Base-by-base conservation (phyloP, 192 early-diverging fungal species). In the Podila clonocystis region DNA sequence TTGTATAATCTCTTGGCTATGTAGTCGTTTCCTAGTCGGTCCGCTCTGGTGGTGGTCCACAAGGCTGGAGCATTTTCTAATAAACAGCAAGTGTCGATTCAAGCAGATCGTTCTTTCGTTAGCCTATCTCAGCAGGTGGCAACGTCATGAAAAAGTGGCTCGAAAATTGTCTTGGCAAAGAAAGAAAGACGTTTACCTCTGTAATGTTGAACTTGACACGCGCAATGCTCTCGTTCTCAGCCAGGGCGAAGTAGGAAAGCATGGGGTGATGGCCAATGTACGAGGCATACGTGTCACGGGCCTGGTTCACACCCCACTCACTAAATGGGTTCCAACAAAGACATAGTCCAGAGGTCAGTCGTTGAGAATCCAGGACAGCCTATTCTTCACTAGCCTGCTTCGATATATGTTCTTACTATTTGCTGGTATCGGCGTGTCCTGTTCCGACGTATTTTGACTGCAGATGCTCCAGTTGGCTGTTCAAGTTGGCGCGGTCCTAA, bases 391-490 rank as follows among this genome's bases (percentile, higher is more conserved):
- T 45, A 6, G 11, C 41, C 3, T 4, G 41, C 13, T 45, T 36
- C 12, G 41, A 45, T 15, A 45, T 45, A 45, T 45, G 17, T 45
- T 45, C 84, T 88, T 91, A 95, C 95, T 88, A 91, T 87, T 94
- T 95, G 62, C 89, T 93, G 48, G 95, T 97, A 68, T 97, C 95
- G 24, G 95, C 94, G 72, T 97, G 93, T 65, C 95, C 95, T 22
- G 95, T 97, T 63, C 95, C 95, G 26, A 95, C 92, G 68, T 95
- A 92, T 84, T 94, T 94, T 29, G 92, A 93, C 85, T 95, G 94
- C 41, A 94, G 83, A 82, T 94, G 93, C 75, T 94, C 93, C 31
- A 94, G 85, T 66, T 94, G 93, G 79, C 92, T 93, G 82, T 94
- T 93, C 59, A 93, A 79, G 63, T 91, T 93, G 70, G 91, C 86